Base-by-base conservation (phyloP, 2,329 filamentous ascomycete genomes). In the Verticillium isaacii region DNA sequence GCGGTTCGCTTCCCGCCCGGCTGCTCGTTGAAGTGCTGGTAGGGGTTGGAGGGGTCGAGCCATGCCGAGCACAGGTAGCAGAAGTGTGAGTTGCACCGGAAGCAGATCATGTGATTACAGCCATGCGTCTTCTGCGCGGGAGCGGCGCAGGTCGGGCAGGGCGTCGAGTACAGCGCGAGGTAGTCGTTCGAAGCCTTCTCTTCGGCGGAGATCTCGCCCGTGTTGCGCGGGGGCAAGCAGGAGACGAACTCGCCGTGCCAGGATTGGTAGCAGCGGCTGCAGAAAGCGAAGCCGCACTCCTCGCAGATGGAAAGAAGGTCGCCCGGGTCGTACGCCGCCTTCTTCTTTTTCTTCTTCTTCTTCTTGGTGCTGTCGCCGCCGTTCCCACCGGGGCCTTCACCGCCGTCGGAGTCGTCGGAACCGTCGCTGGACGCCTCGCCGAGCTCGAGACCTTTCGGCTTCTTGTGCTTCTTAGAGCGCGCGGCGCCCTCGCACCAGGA, bases 81-180 rank as follows among this genome's bases (percentile, higher is more conserved):
- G 73, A 97, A 98, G 74, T 98, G 94, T 2, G 92, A 90, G 59
- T 89, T 83, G 79, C 95, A 99, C 66, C 91, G 88, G 73, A 89
- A 92, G 76, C 94, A 97, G 58, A 89, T 91, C 93, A 98, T 98
- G 75, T 97, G 93, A 75, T 97, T 97, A 81, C 95, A 99, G 45
- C 95, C 95, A 71, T 91, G 88, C 1, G 90, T 92, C 80, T 99
- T 99, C 73, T 97, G 92, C 25, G 89, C 89, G 0, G 92, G 92
- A 1, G 90, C 89, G 34, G 82, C 86, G 77, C 95, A 99, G 4
- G 92, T 94, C 12, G 95, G 93, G 71, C 95, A 99, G 1, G 90
- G 88, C 12, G 92, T 92, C 0, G 93, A 96, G 77, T 97, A 88
- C 64, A 86, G 77, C 57, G 85, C 82, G 68, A 99, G 82, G 72